These are phyloP conservation scores for Apiotrichum mycotoxinovorans DNA, from an alignment of 1,284 basidiomycete genomes.

Conservation along the genomic window DNA sequence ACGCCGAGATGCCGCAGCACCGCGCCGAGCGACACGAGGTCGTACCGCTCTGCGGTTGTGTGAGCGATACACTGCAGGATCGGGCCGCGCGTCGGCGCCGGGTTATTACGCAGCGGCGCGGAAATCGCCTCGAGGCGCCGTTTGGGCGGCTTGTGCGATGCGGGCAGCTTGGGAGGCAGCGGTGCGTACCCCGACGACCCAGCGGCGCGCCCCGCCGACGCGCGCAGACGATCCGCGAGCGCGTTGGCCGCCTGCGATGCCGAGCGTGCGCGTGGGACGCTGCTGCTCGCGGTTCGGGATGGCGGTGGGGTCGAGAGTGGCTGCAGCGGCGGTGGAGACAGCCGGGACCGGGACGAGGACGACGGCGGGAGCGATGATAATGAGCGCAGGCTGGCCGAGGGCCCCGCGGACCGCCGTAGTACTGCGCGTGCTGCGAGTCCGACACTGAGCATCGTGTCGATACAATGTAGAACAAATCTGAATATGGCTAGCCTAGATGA, in stretches of 20 bases:
- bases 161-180: conserved; percentile 1
- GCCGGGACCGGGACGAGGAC: neutral
- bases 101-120: conserved; percentile 44
- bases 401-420: neutral
- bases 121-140: conserved; percentile 49
- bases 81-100: conserved; percentile 46
- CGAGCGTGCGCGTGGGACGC: neutral
- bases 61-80: conserved; percentile 50
- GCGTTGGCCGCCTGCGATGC: neutral
- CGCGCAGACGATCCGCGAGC: conserved; percentile 3
- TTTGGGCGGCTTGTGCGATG: conserved; percentile 47
- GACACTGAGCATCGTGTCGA: neutral
- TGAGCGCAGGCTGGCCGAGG: neutral
- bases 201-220: neutral
- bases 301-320: neutral
- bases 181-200: neutral
- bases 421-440: neutral
- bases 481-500: no score
- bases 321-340: neutral
- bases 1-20: conserved; percentile 38
- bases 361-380: neutral
- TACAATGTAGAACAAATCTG: no score
- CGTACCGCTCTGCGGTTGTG: conserved; percentile 48
- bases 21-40: conserved; percentile 37
- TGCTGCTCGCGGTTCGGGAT: neutral